A percentile compares a stretch with the other conserved stretches of the same genome.
Evolutionary conservation across 2,329 filamentous ascomycete genomes (phyloP).

Genomic region (Trematosphaeria pertusa): DNA sequence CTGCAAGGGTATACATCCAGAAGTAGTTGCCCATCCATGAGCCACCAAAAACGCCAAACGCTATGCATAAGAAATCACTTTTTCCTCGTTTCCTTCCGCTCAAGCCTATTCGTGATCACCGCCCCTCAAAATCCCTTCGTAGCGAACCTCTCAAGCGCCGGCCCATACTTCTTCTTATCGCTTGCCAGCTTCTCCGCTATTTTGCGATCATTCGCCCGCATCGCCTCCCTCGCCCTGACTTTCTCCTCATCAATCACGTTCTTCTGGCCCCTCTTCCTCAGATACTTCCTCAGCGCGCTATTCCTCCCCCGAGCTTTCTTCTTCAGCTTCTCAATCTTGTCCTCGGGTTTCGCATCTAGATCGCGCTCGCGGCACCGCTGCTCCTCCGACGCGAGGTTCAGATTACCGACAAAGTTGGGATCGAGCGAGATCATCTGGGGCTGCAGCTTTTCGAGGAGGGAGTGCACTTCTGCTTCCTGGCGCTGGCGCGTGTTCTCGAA

Average conservation of each 20-base stretch:
- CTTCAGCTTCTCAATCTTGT: slow-evolving; percentile 65
- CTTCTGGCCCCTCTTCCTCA: slow-evolving; percentile 89
- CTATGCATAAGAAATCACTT: too few relatives aligned
- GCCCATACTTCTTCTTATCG: slow-evolving; percentile 75
- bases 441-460: slow-evolving; percentile 89
- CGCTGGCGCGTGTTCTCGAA: slow-evolving; percentile 93
- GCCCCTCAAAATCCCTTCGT: slow-evolving; percentile 59
- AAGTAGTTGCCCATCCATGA: too few relatives aligned
- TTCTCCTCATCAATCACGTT: slow-evolving; percentile 97
- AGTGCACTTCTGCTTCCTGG: slow-evolving; percentile 89
- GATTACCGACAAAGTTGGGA: slow-evolving; percentile 86
- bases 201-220: slow-evolving; percentile 71
- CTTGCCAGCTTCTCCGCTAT: slow-evolving; percentile 61
- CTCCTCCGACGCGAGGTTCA: slow-evolving; percentile 81
- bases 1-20: too few relatives aligned
- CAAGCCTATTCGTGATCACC: too few relatives aligned
- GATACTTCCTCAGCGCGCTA: slow-evolving; percentile 82
- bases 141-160: slow-evolving; percentile 84
- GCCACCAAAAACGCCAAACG: too few relatives aligned
- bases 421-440: slow-evolving; percentile 97
- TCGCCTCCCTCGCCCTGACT: slow-evolving; percentile 82
- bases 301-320: slow-evolving; percentile 90
- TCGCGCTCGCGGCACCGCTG: slow-evolving; percentile 79
- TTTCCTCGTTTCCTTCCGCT: too few relatives aligned
- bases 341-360: slow-evolving; percentile 73